Conservation (phyloP, 2,329 filamentous ascomycete species). For the Emergomyces orientalis region DNA sequence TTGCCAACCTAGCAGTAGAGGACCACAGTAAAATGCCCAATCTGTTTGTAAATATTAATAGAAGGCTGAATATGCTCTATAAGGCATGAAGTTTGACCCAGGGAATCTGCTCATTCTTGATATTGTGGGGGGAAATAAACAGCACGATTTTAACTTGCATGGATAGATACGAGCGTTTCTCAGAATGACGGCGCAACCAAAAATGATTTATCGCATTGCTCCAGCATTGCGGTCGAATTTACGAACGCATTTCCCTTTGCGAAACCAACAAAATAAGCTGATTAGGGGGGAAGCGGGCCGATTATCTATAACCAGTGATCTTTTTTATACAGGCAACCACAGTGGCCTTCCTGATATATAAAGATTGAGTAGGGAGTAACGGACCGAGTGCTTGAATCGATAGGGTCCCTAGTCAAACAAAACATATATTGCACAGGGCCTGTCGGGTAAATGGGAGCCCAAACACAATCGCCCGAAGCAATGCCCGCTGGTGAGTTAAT, state of each 20-base stretch:
- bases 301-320: no score
- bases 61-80: neutral
- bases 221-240: neutral
- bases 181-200: neutral
- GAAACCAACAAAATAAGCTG: neutral
- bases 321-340: no score
- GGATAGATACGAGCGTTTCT: neutral
- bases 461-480: no score
- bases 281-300: neutral
- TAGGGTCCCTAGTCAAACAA: no score
- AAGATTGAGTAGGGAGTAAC: no score
- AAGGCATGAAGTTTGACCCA: neutral
- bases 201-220: neutral
- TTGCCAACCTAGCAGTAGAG: neutral
- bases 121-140: neutral
- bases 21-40: neutral
- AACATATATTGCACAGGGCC: no score
- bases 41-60: neutral
- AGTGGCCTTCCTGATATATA: no score
- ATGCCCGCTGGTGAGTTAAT: no score
- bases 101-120: slow-evolving; percentile 8
- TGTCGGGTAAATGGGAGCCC: no score
- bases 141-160: no score
- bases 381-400: no score
- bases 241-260: neutral